Percentiles rank a stretch among this genome's conserved stretches.
These are phyloP conservation scores for Cenococcum geophilum DNA, from an alignment of 495 filamentous ascomycete genomes.

Conservation along the genomic window DNA sequence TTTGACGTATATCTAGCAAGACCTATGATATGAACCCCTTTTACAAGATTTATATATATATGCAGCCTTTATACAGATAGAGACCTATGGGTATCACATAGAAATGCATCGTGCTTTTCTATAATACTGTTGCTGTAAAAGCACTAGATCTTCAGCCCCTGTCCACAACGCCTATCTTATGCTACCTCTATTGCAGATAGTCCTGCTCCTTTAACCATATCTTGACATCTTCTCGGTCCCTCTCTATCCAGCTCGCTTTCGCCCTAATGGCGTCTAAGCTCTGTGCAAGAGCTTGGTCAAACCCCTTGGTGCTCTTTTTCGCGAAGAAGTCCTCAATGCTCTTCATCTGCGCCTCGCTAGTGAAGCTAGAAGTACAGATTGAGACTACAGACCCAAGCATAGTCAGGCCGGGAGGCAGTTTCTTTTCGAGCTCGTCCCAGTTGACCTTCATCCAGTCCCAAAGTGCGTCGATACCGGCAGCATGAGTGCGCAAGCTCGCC, in stretches of 20 bases:
- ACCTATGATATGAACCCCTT: no score
- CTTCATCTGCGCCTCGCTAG: conserved; percentile 63
- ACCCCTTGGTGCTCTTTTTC: conserved; percentile 68
- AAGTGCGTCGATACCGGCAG: conserved; percentile 70
- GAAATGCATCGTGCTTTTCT: no score
- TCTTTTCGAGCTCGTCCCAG: conserved; percentile 74
- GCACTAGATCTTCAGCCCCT: no score
- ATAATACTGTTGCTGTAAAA: no score
- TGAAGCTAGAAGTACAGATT: conserved; percentile 79
- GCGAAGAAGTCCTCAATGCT: conserved; percentile 76
- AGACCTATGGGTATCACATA: no score
- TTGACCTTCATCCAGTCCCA: conserved; percentile 80
- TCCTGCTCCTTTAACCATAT: conserved; percentile 55
- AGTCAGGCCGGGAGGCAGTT: conserved; percentile 69
- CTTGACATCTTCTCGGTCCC: conserved; percentile 56
- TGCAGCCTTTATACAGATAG: no score
- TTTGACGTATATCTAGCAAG: no score
- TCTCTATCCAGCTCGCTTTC: conserved; percentile 56
- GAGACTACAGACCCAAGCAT: conserved; percentile 84
- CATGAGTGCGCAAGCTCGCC: conserved; percentile 68
- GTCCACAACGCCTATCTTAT: no score
- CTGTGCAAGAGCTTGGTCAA: conserved; percentile 56
- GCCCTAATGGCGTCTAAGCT: conserved; percentile 54
- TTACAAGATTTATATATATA: no score
- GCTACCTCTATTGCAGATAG: conserved; percentile 38